phyloP scores from a whole-genome alignment of 306 rosid genomes.

The Crotalaria pallida region DNA sequence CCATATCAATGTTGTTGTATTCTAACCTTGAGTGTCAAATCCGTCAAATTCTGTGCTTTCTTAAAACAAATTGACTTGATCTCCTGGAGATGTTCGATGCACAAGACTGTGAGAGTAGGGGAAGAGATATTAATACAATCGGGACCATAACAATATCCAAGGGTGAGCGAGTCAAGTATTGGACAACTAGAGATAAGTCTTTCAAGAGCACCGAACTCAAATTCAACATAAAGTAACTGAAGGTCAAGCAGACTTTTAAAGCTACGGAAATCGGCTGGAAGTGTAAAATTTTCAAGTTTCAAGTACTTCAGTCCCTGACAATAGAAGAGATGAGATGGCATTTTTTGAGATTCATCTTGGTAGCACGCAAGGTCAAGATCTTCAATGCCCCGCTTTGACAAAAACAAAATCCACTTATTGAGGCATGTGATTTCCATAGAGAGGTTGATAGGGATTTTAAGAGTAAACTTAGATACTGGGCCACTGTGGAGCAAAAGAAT shows the following conservation, averaged over 20 bases:
- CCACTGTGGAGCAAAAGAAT: slow-evolving; percentile 1
- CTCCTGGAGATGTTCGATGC: not conserved
- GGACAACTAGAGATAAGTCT: slow-evolving; percentile 10
- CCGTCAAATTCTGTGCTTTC: not conserved
- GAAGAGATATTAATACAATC: not conserved
- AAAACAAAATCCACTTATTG: not conserved
- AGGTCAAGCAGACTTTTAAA: not conserved
- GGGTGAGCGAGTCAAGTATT: not conserved
- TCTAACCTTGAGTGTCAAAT: no score
- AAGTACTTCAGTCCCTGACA: not conserved
- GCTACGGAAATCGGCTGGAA: not conserved
- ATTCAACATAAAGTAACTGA: not conserved
- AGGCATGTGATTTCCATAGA: not conserved
- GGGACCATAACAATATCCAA: not conserved
- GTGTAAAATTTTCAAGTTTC: not conserved
- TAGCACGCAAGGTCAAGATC: not conserved
- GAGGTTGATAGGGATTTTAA: rapidly evolving
- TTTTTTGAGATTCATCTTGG: not conserved
- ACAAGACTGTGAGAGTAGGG: not conserved
- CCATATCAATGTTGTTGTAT: not conserved
- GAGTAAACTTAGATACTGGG: not conserved
- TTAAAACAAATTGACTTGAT: slow-evolving; percentile 4
- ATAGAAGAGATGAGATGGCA: slow-evolving; percentile 1
- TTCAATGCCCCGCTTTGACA: not conserved
- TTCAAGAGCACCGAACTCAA: not conserved